These are phyloP conservation scores for Pseudogymnoascus sp. DNA, from an alignment of 2,329 filamentous ascomycete genomes.

Conservation along the genomic window DNA sequence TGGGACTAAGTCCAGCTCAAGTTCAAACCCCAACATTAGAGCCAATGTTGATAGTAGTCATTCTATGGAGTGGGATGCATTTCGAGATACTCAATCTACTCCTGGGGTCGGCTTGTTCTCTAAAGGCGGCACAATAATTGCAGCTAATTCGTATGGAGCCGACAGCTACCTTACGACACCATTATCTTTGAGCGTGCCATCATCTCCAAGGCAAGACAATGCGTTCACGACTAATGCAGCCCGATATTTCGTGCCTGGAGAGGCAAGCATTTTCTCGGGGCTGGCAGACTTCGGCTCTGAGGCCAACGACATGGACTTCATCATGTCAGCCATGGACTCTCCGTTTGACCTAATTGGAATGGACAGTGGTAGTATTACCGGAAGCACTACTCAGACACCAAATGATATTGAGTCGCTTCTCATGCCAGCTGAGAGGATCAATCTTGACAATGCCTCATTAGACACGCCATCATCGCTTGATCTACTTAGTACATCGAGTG, in stretches of 20 bases:
- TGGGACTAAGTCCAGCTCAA: neutral
- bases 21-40: neutral
- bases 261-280: neutral
- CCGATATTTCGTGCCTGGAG: neutral
- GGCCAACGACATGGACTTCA: neutral
- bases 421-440: neutral
- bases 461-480: neutral
- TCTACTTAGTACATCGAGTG: neutral
- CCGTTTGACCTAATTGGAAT: neutral
- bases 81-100: neutral
- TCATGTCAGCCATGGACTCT: neutral
- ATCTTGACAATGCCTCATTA: neutral
- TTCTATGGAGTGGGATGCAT: neutral
- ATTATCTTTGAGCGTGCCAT: neutral
- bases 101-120: neutral
- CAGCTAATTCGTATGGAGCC: neutral
- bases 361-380: neutral
- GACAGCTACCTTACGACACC: neutral
- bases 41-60: neutral
- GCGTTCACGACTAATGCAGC: neutral
- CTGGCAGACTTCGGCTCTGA: neutral
- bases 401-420: constrained; percentile 4
- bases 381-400: neutral
- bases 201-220: neutral
- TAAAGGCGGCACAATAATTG: neutral